Evolutionary conservation across 2,329 filamentous ascomycete genomes (phyloP), one percentile per base, ranked within the genome.

Genomic region (Mycocentrospora acerina): DNA sequence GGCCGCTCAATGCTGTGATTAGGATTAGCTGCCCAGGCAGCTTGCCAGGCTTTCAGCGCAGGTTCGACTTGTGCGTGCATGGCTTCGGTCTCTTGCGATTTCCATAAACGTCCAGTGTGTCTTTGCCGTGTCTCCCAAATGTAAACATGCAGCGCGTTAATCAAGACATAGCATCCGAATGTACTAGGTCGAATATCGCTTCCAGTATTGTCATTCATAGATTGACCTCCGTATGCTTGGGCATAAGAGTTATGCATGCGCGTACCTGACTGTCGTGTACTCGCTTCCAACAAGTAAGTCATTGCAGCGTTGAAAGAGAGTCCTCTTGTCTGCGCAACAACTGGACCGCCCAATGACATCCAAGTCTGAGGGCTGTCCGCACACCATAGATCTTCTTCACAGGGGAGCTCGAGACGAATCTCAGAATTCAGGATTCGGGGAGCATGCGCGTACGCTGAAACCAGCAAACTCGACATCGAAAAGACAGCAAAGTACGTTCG

Each of bases 61-160:
- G 91, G 91, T 65, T 96, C 90, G 41, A 97, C 94, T 59, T 95
- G 90, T 2, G 86, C 81, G 64, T 96, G 90, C 90, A 97, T 95
- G 49, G 90, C 89, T 53, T 97, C 90, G 0, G 89, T 95, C 67
- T 97, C 91, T 50, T 91, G 85, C 24, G 85, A 82, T 2, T 90
- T 95, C 91, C 91, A 96, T 32, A 89, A 77, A 46, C 89, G 85
- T 54, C 87, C 90, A 55, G 90, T 85, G 55, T 96, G 90, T 35
- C 90, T 78, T 67, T 95, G 90, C 16, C 91, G 80, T 0, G 90
- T 96, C 69, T 97, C 91, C 93, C 93, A 97, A 29, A 97, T 96
- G 67, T 95, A 96, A 55, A 96, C 96, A 70, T 97, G 93, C 16
- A 97, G 75, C 3, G 93, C 90, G 61, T 95, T 91, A 63, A 97